Base-by-base conservation (phyloP, 306 rosid genomes). In the Sindora glabra region DNA sequence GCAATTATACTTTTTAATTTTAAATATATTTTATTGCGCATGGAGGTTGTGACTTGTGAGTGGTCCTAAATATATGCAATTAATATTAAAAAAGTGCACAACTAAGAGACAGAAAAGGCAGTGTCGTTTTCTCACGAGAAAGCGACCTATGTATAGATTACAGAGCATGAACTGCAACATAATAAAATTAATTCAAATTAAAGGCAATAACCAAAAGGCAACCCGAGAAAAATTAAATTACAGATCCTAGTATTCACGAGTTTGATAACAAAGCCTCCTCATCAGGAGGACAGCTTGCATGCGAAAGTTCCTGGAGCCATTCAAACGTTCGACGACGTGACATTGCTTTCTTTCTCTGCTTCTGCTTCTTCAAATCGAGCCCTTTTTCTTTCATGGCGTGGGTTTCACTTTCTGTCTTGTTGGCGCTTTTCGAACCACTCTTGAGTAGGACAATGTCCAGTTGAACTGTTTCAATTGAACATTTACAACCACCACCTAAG, bases 271-370 rank as follows among this genome's bases (percentile, higher is more conserved):
- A 64, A 53, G 79, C 75, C 22, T 56, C 52, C 46, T 66, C 76
- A 6, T 62, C 67, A 44, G 54, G 55, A 36, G 54, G 55, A 36
- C 59, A 55, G 26, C 16, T 65, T 74, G 83, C 94, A 83, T 89
- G 89, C 64, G 86, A 73, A 40, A 85, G 84, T 26, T 75, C 83
- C 65, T 72, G 77, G 64, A 89, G 32, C 96, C 94, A 83, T 60
- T 89, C 88, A 79, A 69, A 83, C 25, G 89, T 85, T 80, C 96
- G 75, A 68, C 75, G 88, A 79, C 83, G 81, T 66, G 90, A 85
- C 86, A 68, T 67, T 8, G 73, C 84, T 62, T 76, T 80, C 83
- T 79, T 83, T 25, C 79, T 75, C 26, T 77, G 69, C 57, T 72
- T 70, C 60, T 71, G 77, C 78, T 73, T 78, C 74, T 62, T 71